These are phyloP conservation scores for Geotrichum armillariae DNA, from an alignment of 1,139 yeast genomes.

Conservation along the genomic window DNA sequence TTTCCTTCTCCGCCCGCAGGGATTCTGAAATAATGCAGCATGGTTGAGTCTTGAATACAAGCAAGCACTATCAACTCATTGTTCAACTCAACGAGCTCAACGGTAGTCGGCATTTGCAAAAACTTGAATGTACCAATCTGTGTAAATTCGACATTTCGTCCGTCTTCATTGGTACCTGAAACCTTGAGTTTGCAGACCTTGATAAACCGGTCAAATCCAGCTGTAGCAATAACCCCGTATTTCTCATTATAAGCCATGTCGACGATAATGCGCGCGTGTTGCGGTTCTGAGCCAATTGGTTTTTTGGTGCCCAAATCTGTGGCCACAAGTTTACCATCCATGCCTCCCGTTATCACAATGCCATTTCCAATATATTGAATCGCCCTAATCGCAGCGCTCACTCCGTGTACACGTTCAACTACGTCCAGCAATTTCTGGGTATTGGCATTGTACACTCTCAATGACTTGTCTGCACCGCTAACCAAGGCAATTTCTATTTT, in stretches of 20 bases:
- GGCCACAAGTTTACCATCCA: slow-evolving; percentile 20
- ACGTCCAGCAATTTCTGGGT: slow-evolving; percentile 4
- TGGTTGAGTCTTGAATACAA: slow-evolving; percentile 21
- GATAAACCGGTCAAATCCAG: slow-evolving; percentile 19
- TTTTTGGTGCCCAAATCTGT: slow-evolving; percentile 13
- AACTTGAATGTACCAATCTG: slow-evolving; percentile 13
- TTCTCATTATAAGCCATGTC: slow-evolving; percentile 9
- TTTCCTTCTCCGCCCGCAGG: too few species aligned
- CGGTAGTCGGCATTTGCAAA: slow-evolving; percentile 19
- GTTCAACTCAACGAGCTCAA: slow-evolving; percentile 9
- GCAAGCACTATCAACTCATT: slow-evolving; percentile 8
- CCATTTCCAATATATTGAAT: slow-evolving; percentile 9
- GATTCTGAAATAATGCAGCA: slow-evolving; percentile 3
- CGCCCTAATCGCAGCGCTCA: slow-evolving; percentile 16
- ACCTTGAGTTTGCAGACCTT: slow-evolving; percentile 5
- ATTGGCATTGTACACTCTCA: slow-evolving; percentile 12
- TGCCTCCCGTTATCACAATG: slow-evolving; percentile 17
- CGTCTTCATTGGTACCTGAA: too few species aligned
- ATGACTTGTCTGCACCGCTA: slow-evolving; percentile 15
- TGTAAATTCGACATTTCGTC: slow-evolving; percentile 7
- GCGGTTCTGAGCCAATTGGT: slow-evolving; percentile 8
- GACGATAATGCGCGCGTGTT: slow-evolving; percentile 15
- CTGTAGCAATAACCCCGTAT: slow-evolving; percentile 7
- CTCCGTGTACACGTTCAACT: slow-evolving; percentile 14
- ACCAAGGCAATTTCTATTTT: slow-evolving; percentile 2